Conservation (phyloP, 1,284 basidiomycete genomes). For the Acaromyces ingoldii region DNA sequence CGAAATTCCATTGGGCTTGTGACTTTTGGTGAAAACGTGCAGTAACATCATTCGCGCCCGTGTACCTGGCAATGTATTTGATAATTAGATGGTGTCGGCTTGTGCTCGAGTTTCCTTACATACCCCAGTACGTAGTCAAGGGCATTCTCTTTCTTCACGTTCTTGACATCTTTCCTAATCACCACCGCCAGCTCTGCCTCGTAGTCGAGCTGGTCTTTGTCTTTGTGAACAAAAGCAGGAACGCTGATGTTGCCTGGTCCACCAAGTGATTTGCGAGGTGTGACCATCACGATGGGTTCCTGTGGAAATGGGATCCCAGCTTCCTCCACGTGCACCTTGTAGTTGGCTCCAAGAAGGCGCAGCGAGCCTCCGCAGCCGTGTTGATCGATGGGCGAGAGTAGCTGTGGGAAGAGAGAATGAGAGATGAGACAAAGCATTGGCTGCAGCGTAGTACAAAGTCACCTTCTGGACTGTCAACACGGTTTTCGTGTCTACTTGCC, state of each 20-base stretch:
- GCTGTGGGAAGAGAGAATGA: constrained; percentile 61
- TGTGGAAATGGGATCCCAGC: constrained; percentile 49
- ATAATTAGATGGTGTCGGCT: too few species aligned
- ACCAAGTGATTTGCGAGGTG: constrained; percentile 68
- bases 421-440: too few species aligned
- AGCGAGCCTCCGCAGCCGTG: constrained; percentile 56
- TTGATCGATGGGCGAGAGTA: constrained; percentile 60
- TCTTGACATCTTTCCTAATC: constrained; percentile 72
- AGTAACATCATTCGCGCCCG: constrained; percentile 54
- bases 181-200: constrained; percentile 82
- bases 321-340: constrained; percentile 67
- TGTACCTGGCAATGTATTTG: constrained; percentile 44
- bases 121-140: constrained; percentile 26
- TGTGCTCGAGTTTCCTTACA: too few species aligned
- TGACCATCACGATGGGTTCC: constrained; percentile 72
- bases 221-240: constrained; percentile 60
- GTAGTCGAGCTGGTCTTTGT: constrained; percentile 72
- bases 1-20: constrained; percentile 51
- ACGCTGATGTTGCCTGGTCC: constrained; percentile 66
- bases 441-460: too few species aligned
- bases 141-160: constrained; percentile 45
- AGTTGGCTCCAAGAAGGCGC: constrained; percentile 74
- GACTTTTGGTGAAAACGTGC: constrained; percentile 46
- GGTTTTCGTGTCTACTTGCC: not conserved
- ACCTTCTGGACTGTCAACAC: too few species aligned